Base-by-base conservation (phyloP, 148 eudicot species). In the Rhododendron mucronatum region DNA sequence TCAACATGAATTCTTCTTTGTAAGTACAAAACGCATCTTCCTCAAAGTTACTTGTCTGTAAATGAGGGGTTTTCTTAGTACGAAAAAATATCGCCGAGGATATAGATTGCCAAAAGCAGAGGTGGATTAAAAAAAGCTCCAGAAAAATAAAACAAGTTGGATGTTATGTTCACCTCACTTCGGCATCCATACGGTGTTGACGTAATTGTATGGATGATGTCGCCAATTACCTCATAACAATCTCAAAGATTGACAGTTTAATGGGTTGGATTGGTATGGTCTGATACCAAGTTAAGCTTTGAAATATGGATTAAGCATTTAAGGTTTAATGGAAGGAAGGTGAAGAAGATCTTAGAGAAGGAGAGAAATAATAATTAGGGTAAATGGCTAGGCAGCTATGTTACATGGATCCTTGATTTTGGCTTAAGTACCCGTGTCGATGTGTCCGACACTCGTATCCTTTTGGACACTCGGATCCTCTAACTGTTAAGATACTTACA, bases 1-100 rank as follows among this genome's bases (percentile, higher is more conserved):
- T 84, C 99, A 95, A 84, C 99, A 97, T 79, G 98, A 97, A 35
- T 97, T 97, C 88, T 95, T 91, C 89, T 75, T 79, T 87, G 99
- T 95, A 86, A 89, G 93, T 90, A 59, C 16, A 45, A 18, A 71
- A 45, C 28, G 16, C 33, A 26, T 15, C 18, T 47, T 28, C 26
- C n/a, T 61, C 33, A 82, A 23, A 23, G 6, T 82, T 30, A 81
- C 50, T 81, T 53, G 37, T 53, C 83, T 47, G 48, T 47, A n/a
- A 78, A 45, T 5, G 35, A 14, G 76, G 76, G 35, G 20, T 30
- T 30, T 71, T 30, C 41, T 71, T 20, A 71, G 76, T 71, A 30
- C 0, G 20, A 33, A 59, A 1, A 20, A 59, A 59, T 21, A 59
- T 21, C 0, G n/a, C 65, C 2, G 65, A 75, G 15, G 45, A 75